Evolutionary conservation across 1,139 yeast species (phyloP), one percentile per base, ranked within the genome.

Genomic region (Yamadazyma sp.): DNA sequence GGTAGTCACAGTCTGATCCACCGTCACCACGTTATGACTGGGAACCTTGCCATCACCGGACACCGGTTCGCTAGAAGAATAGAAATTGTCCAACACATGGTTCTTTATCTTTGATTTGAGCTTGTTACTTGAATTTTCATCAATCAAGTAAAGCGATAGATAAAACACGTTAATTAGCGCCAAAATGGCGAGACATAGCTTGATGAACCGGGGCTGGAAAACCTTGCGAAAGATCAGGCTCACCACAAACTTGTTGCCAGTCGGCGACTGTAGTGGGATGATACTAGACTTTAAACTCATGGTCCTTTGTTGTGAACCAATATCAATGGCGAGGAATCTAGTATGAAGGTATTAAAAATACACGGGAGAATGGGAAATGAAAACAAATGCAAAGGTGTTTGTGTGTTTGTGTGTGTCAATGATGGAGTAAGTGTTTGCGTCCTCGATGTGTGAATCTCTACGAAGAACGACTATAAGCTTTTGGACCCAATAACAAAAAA

Each of bases 101-200:
- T 41, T 31, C 25, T 47, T 48, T 9, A 51, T 31, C 26, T 44
- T 47, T 30, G 35, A 33, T n/a, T 47, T 48, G 10, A 53, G 26
- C 2, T 31, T 25, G 2, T 30, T 23, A 14, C 51, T 44, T 14
- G 54, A 42, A n/a, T 48, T 39, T 18, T 46, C 53, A 38, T 52
- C 57, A 9, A 55, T 31, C 16, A 55, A 34, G 31, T 51, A 40
- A 16, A 56, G 42, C 8, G 56, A 42, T 17, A 55, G 44, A 34
- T 53, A 57, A 16, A 56, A 43, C 2, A 56, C 40, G 39, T 57
- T 57, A 5, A 49, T 35, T 11, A 56, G 22, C n/a, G 56, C 55
- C 17, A 56, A 46, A 8, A 55, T 35, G n/a, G 54, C 50, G 17
- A 56, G 42, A 15, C 54, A 37, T 16, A 54, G 46, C 38, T 54